phyloP scores from a whole-genome alignment of 1,284 basidiomycete genomes.

The Ustilago xerochloae region DNA sequence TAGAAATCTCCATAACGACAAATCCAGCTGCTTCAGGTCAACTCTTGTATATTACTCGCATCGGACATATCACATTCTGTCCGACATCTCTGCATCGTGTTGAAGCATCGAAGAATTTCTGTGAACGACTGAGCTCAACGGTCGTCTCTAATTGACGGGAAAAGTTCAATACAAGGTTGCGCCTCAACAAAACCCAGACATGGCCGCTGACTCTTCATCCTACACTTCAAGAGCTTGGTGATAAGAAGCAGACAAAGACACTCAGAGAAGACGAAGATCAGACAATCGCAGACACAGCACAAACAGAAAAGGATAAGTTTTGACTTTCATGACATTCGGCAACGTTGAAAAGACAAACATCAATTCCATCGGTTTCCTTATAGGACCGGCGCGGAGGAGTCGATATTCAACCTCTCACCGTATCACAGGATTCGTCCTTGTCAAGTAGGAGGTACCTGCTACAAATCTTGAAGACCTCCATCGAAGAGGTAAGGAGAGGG shows the following conservation, averaged over 20 bases:
- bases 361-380: not conserved
- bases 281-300: slow-evolving; percentile 10
- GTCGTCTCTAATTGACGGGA: not conserved
- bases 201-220: not conserved
- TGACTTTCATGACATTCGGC: slow-evolving; percentile 51
- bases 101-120: not conserved
- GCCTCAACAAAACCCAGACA: not conserved
- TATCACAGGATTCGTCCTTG: slow-evolving; percentile 44
- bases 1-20: not conserved
- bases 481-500: not conserved
- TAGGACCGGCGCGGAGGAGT: slow-evolving; percentile 25
- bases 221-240: not conserved
- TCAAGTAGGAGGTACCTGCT: slow-evolving; percentile 45
- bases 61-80: not conserved
- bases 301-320: slow-evolving; percentile 2
- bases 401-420: slow-evolving; percentile 11
- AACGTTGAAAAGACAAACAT: slow-evolving; percentile 24
- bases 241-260: not conserved
- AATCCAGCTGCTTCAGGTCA: not conserved
- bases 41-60: slow-evolving; percentile 23
- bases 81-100: not conserved
- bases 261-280: not conserved
- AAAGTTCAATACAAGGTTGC: not conserved
- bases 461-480: slow-evolving; percentile 25
- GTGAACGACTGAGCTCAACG: not conserved